Evolutionary conservation across 2,329 filamentous ascomycete genomes (phyloP).

Genomic region (Fusarium caatingaense): DNA sequence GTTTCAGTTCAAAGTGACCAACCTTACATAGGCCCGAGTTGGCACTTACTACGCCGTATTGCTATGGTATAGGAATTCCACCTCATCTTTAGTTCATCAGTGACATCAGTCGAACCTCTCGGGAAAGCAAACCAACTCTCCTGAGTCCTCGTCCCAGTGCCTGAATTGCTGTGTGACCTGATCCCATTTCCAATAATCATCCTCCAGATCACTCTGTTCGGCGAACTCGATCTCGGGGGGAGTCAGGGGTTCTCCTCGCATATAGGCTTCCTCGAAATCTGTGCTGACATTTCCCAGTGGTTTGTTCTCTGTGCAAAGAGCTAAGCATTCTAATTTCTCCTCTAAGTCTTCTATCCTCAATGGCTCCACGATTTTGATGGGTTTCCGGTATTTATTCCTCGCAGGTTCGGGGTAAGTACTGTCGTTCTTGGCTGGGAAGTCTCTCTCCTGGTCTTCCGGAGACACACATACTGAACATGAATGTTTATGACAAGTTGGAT

Average conservation of each 20-base stretch:
- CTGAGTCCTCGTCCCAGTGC: conserved; percentile 41
- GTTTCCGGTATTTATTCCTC: conserved; percentile 13
- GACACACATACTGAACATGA: neutral
- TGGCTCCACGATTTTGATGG: neutral
- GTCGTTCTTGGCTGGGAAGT: neutral
- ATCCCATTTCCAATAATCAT: conserved; percentile 43
- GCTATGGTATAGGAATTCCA: neutral
- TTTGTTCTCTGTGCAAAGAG: neutral
- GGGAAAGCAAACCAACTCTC: conserved; percentile 41
- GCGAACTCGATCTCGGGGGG: conserved; percentile 37
- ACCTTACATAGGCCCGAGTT: neutral
- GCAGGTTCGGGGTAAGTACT: neutral
- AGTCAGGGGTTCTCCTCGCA: conserved; percentile 28
- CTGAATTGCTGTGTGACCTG: conserved; percentile 26
- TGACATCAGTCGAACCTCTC: conserved; percentile 40
- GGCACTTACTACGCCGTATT: neutral
- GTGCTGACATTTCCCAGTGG: neutral
- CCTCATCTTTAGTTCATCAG: neutral
- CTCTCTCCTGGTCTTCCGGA: neutral
- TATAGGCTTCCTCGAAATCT: conserved; percentile 33
- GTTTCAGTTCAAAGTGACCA: neutral
- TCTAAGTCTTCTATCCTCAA: conserved; percentile 10
- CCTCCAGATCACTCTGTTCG: conserved; percentile 33
- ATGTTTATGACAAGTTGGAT: neutral
- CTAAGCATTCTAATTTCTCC: conserved; percentile 9